Conservation (phyloP, 2,329 filamentous ascomycete genomes). For the Aurifilum marmelostoma region DNA sequence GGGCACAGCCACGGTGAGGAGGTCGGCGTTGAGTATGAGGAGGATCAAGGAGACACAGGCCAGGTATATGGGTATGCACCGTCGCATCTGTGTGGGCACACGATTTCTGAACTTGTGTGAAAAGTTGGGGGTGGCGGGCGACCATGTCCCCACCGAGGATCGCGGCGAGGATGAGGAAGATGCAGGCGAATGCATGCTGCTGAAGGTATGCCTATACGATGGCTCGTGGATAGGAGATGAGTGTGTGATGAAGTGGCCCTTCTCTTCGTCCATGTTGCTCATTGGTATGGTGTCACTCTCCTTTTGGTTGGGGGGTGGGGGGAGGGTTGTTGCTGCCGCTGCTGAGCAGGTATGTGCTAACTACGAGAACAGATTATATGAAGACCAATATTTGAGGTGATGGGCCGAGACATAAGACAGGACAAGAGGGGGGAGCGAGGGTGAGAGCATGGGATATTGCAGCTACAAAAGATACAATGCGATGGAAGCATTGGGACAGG, state of each 20-base stretch:
- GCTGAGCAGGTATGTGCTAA: background rate
- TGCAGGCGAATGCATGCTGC: slow-evolving; percentile 25
- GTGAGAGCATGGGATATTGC: slow-evolving; percentile 18
- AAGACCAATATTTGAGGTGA: background rate
- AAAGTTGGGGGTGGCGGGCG: slow-evolving; percentile 32
- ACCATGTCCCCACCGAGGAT: slow-evolving; percentile 32
- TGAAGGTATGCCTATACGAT: slow-evolving; percentile 16
- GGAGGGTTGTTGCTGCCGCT: background rate
- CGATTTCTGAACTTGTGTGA: slow-evolving; percentile 36
- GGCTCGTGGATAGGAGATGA: slow-evolving; percentile 21
- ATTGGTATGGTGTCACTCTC: slow-evolving; percentile 1
- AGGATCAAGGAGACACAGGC: slow-evolving; percentile 48
- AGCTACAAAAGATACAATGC: slow-evolving; percentile 15
- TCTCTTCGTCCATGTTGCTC: slow-evolving; percentile 17
- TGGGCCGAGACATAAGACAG: slow-evolving; percentile 2
- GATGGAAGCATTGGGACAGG: slow-evolving; percentile 20
- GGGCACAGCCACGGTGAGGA: slow-evolving; percentile 35
- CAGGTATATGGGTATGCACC: slow-evolving; percentile 51
- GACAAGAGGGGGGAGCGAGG: background rate
- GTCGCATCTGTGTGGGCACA: slow-evolving; percentile 42
- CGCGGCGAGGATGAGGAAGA: slow-evolving; percentile 26
- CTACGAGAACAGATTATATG: background rate
- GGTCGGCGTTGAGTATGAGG: slow-evolving; percentile 50
- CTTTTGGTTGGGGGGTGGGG: background rate
- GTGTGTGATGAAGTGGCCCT: background rate